phyloP scores from a whole-genome alignment of 306 rosid species.

The Herpetospermum pedunculosum region DNA sequence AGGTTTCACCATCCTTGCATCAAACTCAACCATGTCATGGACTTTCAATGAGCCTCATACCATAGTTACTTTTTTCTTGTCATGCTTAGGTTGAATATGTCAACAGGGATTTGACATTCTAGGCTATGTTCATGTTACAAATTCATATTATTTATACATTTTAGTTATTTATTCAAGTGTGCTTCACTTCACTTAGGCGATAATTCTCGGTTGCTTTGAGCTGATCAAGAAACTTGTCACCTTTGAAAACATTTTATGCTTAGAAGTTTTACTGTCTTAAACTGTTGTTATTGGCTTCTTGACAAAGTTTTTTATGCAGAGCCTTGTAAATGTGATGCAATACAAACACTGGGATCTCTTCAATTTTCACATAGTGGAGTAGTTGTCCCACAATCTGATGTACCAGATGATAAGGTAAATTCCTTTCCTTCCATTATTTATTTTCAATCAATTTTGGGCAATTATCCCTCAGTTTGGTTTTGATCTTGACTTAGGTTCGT shows the following conservation, averaged over 20 bases:
- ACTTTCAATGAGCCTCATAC: background rate
- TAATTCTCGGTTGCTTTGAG: background rate
- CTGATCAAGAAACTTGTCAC: background rate
- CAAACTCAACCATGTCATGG: background rate
- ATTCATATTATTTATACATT: background rate
- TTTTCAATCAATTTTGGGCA: background rate
- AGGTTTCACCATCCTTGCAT: background rate
- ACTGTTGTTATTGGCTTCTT: background rate
- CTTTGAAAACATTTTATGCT: background rate
- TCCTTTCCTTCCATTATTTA: background rate
- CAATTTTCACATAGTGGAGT: conserved; percentile 27
- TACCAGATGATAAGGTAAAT: conserved; percentile 35
- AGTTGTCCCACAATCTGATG: conserved; percentile 23
- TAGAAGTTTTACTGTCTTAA: background rate
- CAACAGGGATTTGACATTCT: background rate
- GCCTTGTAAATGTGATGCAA: conserved; percentile 26
- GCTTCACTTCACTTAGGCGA: background rate
- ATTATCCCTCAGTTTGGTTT: conserved; percentile 11
- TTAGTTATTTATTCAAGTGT: background rate
- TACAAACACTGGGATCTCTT: conserved; percentile 28
- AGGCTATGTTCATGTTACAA: background rate
- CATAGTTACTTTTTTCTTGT: background rate
- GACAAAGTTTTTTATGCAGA: conserved; percentile 24
- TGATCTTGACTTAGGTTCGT: conserved; percentile 35
- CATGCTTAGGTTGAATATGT: background rate